Evolutionary conservation across 164 flowering plant species (phyloP).

Genomic region (Stephania japonica): DNA sequence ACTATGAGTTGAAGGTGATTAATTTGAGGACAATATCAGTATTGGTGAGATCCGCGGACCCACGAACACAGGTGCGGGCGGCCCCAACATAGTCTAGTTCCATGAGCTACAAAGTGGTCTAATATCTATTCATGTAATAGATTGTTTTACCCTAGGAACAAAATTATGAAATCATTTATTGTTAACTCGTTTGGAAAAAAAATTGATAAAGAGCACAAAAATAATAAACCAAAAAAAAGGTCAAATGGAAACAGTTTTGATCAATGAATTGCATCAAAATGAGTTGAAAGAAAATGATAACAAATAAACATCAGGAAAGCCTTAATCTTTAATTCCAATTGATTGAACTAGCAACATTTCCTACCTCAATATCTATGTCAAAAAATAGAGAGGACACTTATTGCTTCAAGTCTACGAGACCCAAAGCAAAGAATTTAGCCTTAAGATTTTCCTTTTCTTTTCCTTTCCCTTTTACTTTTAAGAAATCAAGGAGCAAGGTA

Average conservation of each 20-base stretch:
- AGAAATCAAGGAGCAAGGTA: background rate
- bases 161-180: too few relatives aligned
- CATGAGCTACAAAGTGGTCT: too few relatives aligned
- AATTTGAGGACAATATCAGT: too few relatives aligned
- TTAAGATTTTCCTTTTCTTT: background rate
- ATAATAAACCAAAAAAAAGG: background rate
- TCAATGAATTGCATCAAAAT: background rate
- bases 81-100: too few relatives aligned
- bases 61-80: too few relatives aligned
- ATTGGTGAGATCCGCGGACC: too few relatives aligned
- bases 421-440: background rate
- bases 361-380: background rate
- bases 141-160: too few relatives aligned
- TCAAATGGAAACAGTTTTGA: background rate
- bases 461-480: background rate
- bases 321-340: background rate
- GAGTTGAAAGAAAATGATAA: background rate
- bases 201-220: background rate
- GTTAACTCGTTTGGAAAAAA: background rate
- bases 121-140: too few relatives aligned
- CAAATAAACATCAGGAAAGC: background rate
- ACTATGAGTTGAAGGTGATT: too few relatives aligned
- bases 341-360: background rate
- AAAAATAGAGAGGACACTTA: background rate
- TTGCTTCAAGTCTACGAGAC: background rate